phyloP scores from a whole-genome alignment of 2,329 filamentous ascomycete species.

The Conoideocrella luteorostrata region DNA sequence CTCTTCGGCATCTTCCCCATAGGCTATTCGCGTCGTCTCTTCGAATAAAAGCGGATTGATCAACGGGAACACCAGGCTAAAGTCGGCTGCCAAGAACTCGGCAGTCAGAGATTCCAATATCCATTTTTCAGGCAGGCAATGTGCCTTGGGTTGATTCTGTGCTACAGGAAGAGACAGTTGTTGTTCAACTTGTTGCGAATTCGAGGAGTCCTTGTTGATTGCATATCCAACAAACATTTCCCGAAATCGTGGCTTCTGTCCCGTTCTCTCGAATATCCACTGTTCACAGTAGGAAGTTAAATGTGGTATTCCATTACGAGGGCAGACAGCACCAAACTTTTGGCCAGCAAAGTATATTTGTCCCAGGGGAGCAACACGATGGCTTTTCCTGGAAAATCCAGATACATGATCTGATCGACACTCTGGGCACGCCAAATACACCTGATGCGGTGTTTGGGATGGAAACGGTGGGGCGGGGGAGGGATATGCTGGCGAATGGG shows the following conservation, averaged over 20 bases:
- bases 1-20: conserved; percentile 20
- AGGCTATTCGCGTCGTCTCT: conserved; percentile 38
- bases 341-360: conserved; percentile 41
- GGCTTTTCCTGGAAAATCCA: neutral
- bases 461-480: no score
- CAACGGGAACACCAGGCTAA: conserved; percentile 41
- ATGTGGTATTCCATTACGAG: conserved; percentile 42
- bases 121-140: conserved; percentile 28
- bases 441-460: neutral
- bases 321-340: conserved; percentile 39
- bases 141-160: no score
- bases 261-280: conserved; percentile 42
- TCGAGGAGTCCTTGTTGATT: no score
- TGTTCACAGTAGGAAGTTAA: conserved; percentile 39
- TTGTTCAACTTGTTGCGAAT: neutral
- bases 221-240: neutral
- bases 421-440: neutral
- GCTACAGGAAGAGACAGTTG: neutral
- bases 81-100: conserved; percentile 22
- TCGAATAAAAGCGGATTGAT: conserved; percentile 40
- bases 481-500: no score
- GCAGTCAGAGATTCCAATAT: conserved; percentile 21
- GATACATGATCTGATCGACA: conserved; percentile 1
- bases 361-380: conserved; percentile 15
- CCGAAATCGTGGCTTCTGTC: conserved; percentile 20